Percentiles rank a stretch among this genome's conserved stretches.
Conservation (phyloP, 1,139 yeast species). For the Meyerozyma carpophila region DNA sequence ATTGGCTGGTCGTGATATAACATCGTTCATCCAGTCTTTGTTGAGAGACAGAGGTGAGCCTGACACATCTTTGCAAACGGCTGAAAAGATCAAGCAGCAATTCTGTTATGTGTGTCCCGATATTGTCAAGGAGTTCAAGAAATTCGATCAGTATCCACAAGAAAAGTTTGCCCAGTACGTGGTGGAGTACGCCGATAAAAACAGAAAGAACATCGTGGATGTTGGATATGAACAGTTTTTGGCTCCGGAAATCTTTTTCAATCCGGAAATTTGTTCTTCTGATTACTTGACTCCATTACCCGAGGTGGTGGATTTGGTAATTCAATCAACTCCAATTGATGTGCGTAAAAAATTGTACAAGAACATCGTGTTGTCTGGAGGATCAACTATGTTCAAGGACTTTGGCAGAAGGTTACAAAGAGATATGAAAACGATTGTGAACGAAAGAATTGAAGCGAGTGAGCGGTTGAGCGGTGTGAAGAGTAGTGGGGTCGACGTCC, state of each 20-base stretch:
- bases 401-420: conserved; percentile 97
- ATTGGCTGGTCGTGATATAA: conserved; percentile 96
- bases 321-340: conserved; percentile 94
- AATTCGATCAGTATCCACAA: conserved; percentile 85
- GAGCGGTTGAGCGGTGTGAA: conserved; percentile 78
- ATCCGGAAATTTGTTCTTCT: conserved; percentile 93
- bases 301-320: conserved; percentile 87
- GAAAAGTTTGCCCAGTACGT: conserved; percentile 91
- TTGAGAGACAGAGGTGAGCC: conserved; percentile 95
- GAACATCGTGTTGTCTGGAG: conserved; percentile 93
- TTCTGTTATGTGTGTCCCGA: conserved; percentile 97
- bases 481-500: conserved; percentile 94
- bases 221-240: conserved; percentile 96
- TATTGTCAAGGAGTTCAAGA: conserved; percentile 91
- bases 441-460: conserved; percentile 78
- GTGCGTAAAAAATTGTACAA: conserved; percentile 94
- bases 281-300: conserved; percentile 97
- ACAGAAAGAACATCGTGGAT: conserved; percentile 64
- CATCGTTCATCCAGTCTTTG: conserved; percentile 85
- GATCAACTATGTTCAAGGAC: conserved; percentile 97
- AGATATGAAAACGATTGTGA: conserved; percentile 82
- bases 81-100: conserved; percentile 93
- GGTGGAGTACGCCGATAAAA: conserved; percentile 72
- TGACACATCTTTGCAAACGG: conserved; percentile 91
- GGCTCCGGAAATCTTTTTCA: conserved; percentile 98